Conservation (phyloP, 495 filamentous ascomycete species). For the Talaromyces wortmannii region DNA sequence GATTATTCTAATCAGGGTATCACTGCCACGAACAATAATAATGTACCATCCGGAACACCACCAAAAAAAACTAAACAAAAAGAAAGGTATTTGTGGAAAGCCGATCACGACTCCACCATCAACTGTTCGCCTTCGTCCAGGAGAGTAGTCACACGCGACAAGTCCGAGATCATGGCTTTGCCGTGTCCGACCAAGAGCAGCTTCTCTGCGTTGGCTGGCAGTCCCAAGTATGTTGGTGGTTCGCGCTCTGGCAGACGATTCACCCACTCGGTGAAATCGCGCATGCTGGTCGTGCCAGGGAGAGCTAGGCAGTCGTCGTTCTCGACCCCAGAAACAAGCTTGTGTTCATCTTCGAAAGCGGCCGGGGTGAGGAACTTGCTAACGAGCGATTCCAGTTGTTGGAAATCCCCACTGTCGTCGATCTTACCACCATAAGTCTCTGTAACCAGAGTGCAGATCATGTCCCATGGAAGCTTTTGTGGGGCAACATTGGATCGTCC, state of each 20-base stretch:
- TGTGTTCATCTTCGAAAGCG: slow-evolving; percentile 87
- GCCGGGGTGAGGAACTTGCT: slow-evolving; percentile 69
- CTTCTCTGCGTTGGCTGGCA: slow-evolving; percentile 97
- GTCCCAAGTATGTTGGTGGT: slow-evolving; percentile 91
- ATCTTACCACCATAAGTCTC: slow-evolving; percentile 98
- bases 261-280: slow-evolving; percentile 89
- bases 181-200: slow-evolving; percentile 86
- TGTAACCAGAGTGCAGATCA: slow-evolving; percentile 85
- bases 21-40: not conserved
- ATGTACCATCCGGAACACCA: not conserved
- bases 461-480: slow-evolving; percentile 91
- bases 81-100: not conserved
- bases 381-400: slow-evolving; percentile 63
- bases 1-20: not conserved
- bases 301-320: slow-evolving; percentile 61
- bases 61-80: slow-evolving; percentile 3
- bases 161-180: slow-evolving; percentile 73
- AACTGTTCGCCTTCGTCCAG: slow-evolving; percentile 92
- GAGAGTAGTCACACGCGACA: slow-evolving; percentile 74
- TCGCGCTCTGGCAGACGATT: slow-evolving; percentile 88
- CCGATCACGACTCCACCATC: slow-evolving; percentile 55
- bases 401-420: slow-evolving; percentile 84
- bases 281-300: slow-evolving; percentile 71
- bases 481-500: slow-evolving; percentile 89
- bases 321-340: slow-evolving; percentile 64